phyloP scores from a whole-genome alignment of 2,329 filamentous ascomycete species.

The Chalaropsis ovoidea region DNA sequence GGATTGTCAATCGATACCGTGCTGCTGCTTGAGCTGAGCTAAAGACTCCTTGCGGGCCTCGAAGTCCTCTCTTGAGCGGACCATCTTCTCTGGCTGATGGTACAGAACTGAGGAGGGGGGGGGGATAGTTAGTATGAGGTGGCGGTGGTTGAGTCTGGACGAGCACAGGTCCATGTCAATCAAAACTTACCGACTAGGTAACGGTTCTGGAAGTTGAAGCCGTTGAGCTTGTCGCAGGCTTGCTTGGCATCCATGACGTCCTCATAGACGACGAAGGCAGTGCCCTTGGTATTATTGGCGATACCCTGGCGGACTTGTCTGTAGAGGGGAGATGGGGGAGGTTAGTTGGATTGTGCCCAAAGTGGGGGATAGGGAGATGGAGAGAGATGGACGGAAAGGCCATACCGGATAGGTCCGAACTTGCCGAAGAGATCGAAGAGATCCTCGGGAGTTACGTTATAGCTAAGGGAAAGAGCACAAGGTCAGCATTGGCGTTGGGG shows the following conservation, averaged over 20 bases:
- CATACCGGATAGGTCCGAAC: slow-evolving; percentile 76
- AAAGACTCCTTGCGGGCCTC: slow-evolving; percentile 90
- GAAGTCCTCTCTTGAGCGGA: slow-evolving; percentile 84
- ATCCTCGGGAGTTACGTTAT: slow-evolving; percentile 97
- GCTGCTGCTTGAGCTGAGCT: slow-evolving; percentile 94
- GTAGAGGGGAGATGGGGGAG: slow-evolving; percentile 23
- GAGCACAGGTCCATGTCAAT: background rate
- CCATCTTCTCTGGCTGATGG: slow-evolving; percentile 56
- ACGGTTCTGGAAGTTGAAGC: slow-evolving; percentile 99
- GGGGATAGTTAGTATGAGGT: slow-evolving; percentile 1
- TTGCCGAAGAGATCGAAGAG: slow-evolving; percentile 98
- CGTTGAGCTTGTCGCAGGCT: slow-evolving; percentile 98
- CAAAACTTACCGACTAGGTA: slow-evolving; percentile 84
- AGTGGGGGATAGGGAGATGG: too few species aligned
- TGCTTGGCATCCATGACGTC: slow-evolving; percentile 98
- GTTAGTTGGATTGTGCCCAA: slow-evolving; percentile 10
- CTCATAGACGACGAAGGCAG: slow-evolving; percentile 98
- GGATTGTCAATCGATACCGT: slow-evolving; percentile 95
- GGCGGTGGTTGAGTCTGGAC: background rate
- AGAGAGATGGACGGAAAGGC: slow-evolving; percentile 40
- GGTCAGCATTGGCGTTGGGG: background rate
- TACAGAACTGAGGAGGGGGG: slow-evolving; percentile 43
- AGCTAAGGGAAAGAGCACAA: slow-evolving; percentile 46
- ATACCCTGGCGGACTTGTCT: slow-evolving; percentile 99
- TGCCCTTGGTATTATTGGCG: slow-evolving; percentile 93